phyloP scores from a whole-genome alignment of 1,284 basidiomycete genomes.

The Chalciporus sp. region DNA sequence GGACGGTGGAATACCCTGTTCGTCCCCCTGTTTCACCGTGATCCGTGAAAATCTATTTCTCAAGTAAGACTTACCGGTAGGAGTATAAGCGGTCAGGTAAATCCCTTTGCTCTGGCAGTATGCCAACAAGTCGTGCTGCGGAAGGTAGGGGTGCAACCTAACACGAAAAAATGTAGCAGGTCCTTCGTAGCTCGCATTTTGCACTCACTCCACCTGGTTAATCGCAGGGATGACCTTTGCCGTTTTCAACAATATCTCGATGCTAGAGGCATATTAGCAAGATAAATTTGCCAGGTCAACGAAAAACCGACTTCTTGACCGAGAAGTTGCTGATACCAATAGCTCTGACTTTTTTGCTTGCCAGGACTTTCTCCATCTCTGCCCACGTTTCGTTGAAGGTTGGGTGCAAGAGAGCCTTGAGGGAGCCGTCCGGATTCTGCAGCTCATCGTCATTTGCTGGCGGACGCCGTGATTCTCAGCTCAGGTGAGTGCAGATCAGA shows the following conservation, averaged over 20 bases:
- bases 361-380: slow-evolving; percentile 42
- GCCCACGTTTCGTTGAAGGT: slow-evolving; percentile 46
- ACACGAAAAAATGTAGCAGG: slow-evolving; percentile 27
- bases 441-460: background rate
- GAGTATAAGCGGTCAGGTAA: slow-evolving; percentile 46
- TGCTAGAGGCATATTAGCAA: background rate
- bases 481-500: background rate
- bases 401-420: background rate
- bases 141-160: slow-evolving; percentile 42
- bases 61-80: slow-evolving; percentile 17
- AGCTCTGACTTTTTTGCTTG: slow-evolving; percentile 45
- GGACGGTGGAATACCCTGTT: slow-evolving; percentile 43
- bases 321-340: slow-evolving; percentile 40
- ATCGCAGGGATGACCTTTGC: slow-evolving; percentile 44
- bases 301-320: slow-evolving; percentile 14
- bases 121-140: slow-evolving; percentile 38
- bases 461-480: background rate
- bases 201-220: slow-evolving; percentile 40
- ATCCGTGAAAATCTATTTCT: background rate
- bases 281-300: background rate
- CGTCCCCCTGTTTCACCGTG: background rate
- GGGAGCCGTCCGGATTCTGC: slow-evolving; percentile 3
- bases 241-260: slow-evolving; percentile 34
- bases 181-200: background rate
- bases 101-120: slow-evolving; percentile 43